Evolutionary conservation across 1,139 yeast species (phyloP), one percentile per base, ranked within the genome.

Genomic region (Hansenula lynferdii): DNA sequence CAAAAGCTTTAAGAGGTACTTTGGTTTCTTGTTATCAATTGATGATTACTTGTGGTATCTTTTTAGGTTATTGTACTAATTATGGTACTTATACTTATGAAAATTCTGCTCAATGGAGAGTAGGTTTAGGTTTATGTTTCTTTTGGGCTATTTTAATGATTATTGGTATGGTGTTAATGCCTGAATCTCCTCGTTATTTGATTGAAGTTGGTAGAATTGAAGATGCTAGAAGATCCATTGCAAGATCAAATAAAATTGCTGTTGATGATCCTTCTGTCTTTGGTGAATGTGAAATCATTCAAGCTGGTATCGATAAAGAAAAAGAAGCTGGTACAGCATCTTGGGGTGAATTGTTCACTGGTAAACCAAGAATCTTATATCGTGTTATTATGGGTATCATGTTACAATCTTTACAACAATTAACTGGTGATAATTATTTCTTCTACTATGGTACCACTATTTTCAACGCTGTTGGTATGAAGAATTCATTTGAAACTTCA

Each of bases 401-500:
- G 61, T 62, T 81, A 49, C 83, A 79, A 67, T 69, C 80, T 16
- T 62, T 81, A 51, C 90, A 82, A 66, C 90, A 82, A 64, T 70
- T 82, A 49, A 77, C 85, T 43, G 90, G 90, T 70, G 74, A 77
- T 56, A 82, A 81, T 66, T 82, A 80, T 61, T 80, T 82, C 65
- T 81, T 82, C 71, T 82, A 81, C 67, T 82, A 81, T 51, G 85
- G 86, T 60, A 81, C 87, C 44, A 74, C 82, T 35, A 72, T 81
- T 57, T 82, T 82, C 73, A 64, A 75, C 54, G 80, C 89, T 47
- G 84, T 82, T 51, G 90, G 90, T 50, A 64, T 83, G 57, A 49
- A 62, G 38, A 86, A 80, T 60, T 76, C 92, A 23, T 85, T 78
- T 62, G 72, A 80, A 59, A 81, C 90, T 22, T 72, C 90, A 18